These are phyloP conservation scores for Fusarium cyanostomum DNA, from an alignment of 2,329 filamentous ascomycete species.

Conservation along the genomic window DNA sequence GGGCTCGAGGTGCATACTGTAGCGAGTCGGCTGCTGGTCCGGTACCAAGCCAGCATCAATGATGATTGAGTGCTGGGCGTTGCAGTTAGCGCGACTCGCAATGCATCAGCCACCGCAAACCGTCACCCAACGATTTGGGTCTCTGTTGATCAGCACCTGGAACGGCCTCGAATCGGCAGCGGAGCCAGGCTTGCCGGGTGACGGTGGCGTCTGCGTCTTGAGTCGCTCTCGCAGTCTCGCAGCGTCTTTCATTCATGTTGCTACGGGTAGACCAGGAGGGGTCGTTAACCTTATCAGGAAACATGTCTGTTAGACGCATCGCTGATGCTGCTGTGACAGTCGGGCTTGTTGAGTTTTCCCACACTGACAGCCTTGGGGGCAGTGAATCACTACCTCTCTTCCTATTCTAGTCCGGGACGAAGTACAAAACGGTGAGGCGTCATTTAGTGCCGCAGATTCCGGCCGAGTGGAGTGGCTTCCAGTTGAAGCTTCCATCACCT, in stretches of 20 bases:
- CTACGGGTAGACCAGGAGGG: constrained; percentile 10
- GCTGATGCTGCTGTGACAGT: background rate
- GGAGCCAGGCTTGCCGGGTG: constrained; percentile 13
- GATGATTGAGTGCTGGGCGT: constrained; percentile 23
- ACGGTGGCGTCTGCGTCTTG: constrained; percentile 35
- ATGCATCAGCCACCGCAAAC: constrained; percentile 34
- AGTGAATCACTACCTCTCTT: background rate
- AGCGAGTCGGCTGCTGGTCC: constrained; percentile 31
- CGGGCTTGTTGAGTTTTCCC: background rate
- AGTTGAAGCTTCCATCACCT: constrained; percentile 11
- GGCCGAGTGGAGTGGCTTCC: constrained; percentile 8
- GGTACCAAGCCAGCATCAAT: constrained; percentile 30
- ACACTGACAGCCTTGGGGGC: too few species aligned
- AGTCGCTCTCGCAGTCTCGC: constrained; percentile 18
- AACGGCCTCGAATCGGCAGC: constrained; percentile 35
- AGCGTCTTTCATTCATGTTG: constrained; percentile 30
- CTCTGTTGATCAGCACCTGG: constrained; percentile 36
- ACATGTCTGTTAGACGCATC: constrained; percentile 5
- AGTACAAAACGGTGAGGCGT: constrained; percentile 34
- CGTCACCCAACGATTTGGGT: constrained; percentile 32
- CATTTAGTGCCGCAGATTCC: constrained; percentile 23
- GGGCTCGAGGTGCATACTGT: constrained; percentile 4
- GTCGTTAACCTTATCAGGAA: constrained; percentile 27
- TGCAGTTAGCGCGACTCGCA: constrained; percentile 35
- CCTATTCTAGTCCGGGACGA: background rate